Conservation (phyloP, 129 eudicot species). For the Calendula officinalis region DNA sequence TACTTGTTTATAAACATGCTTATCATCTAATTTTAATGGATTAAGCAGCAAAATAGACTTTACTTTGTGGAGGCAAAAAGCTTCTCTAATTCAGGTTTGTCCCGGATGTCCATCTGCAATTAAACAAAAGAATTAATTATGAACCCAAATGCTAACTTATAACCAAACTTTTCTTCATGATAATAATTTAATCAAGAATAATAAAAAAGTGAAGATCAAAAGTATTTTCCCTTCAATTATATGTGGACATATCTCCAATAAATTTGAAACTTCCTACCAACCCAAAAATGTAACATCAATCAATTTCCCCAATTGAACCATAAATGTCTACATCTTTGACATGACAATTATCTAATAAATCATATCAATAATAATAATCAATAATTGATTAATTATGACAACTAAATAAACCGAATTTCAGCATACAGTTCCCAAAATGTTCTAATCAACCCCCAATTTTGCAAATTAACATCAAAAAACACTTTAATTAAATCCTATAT, state of each 20-base stretch:
- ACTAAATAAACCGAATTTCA: not conserved
- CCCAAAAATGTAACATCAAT: conserved; percentile 28
- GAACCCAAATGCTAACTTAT: conserved; percentile 1
- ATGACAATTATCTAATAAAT: conserved; percentile 4
- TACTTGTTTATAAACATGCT: conserved; percentile 6
- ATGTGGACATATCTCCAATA: conserved; percentile 12
- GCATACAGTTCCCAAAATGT: not conserved
- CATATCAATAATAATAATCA: not conserved
- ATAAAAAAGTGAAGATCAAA: not conserved
- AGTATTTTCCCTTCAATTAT: not conserved
- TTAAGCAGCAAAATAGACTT: conserved; percentile 17
- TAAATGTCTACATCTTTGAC: conserved; percentile 30
- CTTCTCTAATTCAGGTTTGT: conserved; percentile 69
- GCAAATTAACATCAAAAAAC: conserved; percentile 1
- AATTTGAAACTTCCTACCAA: conserved; percentile 30
- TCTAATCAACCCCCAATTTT: conserved; percentile 5
- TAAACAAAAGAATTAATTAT: conserved; percentile 2
- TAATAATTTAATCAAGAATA: not conserved
- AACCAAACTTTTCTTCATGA: too few relatives aligned
- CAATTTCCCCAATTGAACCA: conserved; percentile 10
- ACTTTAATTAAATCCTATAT: not conserved
- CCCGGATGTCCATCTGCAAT: conserved; percentile 81
- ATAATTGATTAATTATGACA: not conserved
- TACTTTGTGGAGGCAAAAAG: conserved; percentile 58
- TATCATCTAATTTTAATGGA: not conserved